phyloP scores from a whole-genome alignment of 192 early-diverging fungal genomes.

The Rhizoclosmatium globosum region DNA sequence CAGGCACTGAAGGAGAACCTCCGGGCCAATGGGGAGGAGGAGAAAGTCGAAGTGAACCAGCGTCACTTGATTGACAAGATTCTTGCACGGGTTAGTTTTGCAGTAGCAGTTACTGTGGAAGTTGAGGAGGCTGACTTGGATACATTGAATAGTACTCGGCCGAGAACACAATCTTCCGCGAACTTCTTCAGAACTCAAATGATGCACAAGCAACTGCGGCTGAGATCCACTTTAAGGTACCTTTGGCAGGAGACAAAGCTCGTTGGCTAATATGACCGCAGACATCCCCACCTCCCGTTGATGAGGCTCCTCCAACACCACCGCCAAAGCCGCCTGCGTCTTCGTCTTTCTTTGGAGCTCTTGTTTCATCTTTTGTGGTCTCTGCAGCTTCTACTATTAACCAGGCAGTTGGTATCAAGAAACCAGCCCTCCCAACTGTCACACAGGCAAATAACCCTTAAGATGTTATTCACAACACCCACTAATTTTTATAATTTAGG shows the following conservation, averaged over 20 bases:
- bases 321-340: slow-evolving; percentile 8
- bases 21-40: slow-evolving; percentile 53
- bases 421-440: slow-evolving; percentile 39
- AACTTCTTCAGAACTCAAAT: slow-evolving; percentile 67
- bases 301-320: slow-evolving; percentile 12
- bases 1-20: slow-evolving; percentile 44
- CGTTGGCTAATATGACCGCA: background rate
- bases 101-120: background rate
- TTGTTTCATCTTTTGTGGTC: slow-evolving; percentile 27
- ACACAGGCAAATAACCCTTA: slow-evolving; percentile 6
- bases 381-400: background rate
- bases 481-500: background rate
- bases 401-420: background rate
- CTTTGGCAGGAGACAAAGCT: background rate
- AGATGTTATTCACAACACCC: too few species aligned
- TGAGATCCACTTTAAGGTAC: slow-evolving; percentile 50
- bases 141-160: slow-evolving; percentile 70
- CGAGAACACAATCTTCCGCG: slow-evolving; percentile 85
- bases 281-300: background rate
- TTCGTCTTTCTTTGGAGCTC: slow-evolving; percentile 17
- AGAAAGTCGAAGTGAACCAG: slow-evolving; percentile 83
- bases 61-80: slow-evolving; percentile 93
- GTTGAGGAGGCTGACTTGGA: background rate
- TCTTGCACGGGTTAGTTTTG: slow-evolving; percentile 61
- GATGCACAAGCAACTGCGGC: slow-evolving; percentile 71